phyloP scores from a whole-genome alignment of 441 rosid genomes.

The Jatropha podagrica region DNA sequence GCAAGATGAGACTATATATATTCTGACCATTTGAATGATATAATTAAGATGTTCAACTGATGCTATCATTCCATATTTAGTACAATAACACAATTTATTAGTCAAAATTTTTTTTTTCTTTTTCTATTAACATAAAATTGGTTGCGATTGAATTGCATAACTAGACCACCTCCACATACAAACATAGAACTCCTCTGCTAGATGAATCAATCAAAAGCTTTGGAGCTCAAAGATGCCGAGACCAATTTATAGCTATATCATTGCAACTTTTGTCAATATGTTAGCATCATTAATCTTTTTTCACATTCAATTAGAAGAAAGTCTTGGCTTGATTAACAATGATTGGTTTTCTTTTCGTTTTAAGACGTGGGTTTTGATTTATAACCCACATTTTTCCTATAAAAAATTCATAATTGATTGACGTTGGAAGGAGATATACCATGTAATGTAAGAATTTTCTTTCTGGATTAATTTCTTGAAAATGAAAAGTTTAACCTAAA shows the following conservation, averaged over 20 bases:
- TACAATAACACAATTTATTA: neutral
- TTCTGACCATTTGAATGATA: slow-evolving; percentile 14
- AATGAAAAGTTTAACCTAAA: slow-evolving; percentile 38
- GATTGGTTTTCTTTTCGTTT: neutral
- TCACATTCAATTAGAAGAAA: neutral
- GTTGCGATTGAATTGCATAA: neutral
- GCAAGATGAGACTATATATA: neutral
- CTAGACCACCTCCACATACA: too few species aligned
- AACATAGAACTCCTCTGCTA: neutral
- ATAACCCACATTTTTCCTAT: too few species aligned
- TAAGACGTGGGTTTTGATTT: too few species aligned
- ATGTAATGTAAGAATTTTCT: too few species aligned
- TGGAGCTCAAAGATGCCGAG: neutral
- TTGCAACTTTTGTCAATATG: slow-evolving; percentile 7
- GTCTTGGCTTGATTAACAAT: slow-evolving; percentile 11
- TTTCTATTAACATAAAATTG: neutral
- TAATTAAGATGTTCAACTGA: slow-evolving; percentile 8
- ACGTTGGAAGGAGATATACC: too few species aligned
- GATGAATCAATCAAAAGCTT: neutral
- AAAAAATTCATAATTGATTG: too few species aligned
- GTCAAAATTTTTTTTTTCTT: neutral
- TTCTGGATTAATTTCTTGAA: neutral
- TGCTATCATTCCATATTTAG: neutral
- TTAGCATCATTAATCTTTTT: slow-evolving; percentile 18
- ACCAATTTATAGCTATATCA: slow-evolving; percentile 5